Conservation (phyloP, 2,329 filamentous ascomycete genomes). For the Pyricularia grisea region DNA sequence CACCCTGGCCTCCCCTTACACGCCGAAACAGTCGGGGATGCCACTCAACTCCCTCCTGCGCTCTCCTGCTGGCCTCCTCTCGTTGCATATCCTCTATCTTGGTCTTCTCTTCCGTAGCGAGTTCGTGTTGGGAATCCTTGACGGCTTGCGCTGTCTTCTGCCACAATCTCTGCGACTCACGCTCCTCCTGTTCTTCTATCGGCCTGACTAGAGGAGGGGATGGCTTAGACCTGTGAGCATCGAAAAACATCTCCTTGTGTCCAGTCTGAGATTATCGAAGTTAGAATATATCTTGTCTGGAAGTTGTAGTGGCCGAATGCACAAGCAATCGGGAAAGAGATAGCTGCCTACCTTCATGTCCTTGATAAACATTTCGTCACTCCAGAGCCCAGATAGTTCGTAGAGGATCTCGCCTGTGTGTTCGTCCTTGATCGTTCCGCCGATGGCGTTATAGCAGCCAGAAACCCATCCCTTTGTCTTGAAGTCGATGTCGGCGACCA, state of each 20-base stretch:
- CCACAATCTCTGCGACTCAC: constrained; percentile 89
- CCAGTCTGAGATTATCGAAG: constrained; percentile 52
- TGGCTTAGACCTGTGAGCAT: constrained; percentile 70
- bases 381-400: constrained; percentile 89
- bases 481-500: constrained; percentile 91
- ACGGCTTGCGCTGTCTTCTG: constrained; percentile 71
- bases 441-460: constrained; percentile 93
- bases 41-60: constrained; percentile 77
- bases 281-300: constrained; percentile 7
- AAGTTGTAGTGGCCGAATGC: not conserved
- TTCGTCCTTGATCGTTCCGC: constrained; percentile 81
- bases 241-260: constrained; percentile 82
- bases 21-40: constrained; percentile 74
- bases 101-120: constrained; percentile 93
- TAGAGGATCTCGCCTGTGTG: constrained; percentile 80
- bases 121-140: constrained; percentile 73
- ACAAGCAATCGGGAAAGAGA: too few relatives aligned
- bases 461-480: constrained; percentile 98
- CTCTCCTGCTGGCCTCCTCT: constrained; percentile 73
- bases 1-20: constrained; percentile 61
- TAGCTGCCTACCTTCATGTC: constrained; percentile 52
- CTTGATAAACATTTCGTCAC: constrained; percentile 88
- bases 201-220: constrained; percentile 66
- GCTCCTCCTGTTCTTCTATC: constrained; percentile 75
- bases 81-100: constrained; percentile 89